Percentiles rank a stretch among this genome's conserved stretches.
phyloP scores from a whole-genome alignment of 2,329 filamentous ascomycete genomes.

The Aspergillus fischeri region DNA sequence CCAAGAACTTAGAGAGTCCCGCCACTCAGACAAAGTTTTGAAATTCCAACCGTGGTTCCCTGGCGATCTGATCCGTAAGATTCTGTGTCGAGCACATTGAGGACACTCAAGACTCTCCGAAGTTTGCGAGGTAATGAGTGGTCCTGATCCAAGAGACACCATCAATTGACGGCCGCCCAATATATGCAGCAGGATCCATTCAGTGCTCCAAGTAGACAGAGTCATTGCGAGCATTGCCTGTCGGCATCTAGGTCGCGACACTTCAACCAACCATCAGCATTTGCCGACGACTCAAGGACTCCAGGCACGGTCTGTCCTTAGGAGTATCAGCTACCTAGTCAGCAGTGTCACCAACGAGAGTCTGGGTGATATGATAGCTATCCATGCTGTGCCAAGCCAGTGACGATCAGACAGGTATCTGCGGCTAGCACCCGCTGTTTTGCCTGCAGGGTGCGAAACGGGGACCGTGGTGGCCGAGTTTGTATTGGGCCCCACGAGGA shows the following conservation, averaged over 20 bases:
- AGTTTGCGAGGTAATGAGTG: too few relatives aligned
- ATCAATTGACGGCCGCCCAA: neutral
- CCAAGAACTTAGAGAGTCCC: neutral
- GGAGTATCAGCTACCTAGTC: slow-evolving; percentile 48
- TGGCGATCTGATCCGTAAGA: neutral
- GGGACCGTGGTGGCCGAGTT: neutral
- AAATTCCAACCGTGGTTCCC: neutral
- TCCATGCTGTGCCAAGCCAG: neutral
- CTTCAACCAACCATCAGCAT: slow-evolving; percentile 68
- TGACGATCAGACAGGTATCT: too few relatives aligned
- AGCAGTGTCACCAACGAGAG: slow-evolving; percentile 38
- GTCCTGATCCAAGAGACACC: neutral
- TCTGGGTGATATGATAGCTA: slow-evolving; percentile 23
- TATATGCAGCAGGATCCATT: neutral
- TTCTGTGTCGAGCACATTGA: neutral
- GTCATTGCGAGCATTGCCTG: slow-evolving; percentile 45
- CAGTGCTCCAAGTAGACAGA: neutral
- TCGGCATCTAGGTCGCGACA: slow-evolving; percentile 60
- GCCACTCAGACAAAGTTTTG: neutral
- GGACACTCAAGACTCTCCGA: neutral
- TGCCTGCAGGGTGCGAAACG: neutral
- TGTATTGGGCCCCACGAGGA: neutral
- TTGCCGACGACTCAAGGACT: slow-evolving; percentile 44
- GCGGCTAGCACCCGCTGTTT: neutral
- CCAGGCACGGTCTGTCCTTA: slow-evolving; percentile 52